phyloP scores from a whole-genome alignment of 1,284 basidiomycete genomes.

The Pseudozyma sp. region DNA sequence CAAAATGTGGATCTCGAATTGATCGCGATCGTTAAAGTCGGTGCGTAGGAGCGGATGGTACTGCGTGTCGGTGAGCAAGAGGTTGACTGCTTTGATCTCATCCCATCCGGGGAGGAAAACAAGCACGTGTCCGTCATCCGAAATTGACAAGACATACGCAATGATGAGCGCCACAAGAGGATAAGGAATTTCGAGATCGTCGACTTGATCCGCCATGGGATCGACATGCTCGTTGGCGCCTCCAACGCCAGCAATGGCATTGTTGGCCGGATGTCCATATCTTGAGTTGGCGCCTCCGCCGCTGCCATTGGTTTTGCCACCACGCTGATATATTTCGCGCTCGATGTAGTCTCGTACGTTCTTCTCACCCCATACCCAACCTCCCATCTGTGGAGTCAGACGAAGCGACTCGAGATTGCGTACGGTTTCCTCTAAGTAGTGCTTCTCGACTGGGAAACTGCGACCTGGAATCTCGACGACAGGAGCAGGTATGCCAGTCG shows the following conservation, averaged over 20 bases:
- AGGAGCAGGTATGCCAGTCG: constrained; percentile 74
- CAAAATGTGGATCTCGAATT: constrained; percentile 84
- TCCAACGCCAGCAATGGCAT: constrained; percentile 43
- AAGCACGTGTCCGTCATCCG: constrained; percentile 87
- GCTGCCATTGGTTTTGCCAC: constrained; percentile 27
- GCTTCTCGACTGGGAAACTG: constrained; percentile 85
- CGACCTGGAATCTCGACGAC: constrained; percentile 91
- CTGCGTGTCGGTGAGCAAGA: constrained; percentile 74
- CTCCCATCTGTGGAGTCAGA: constrained; percentile 68
- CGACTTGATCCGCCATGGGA: constrained; percentile 70
- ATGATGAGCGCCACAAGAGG: constrained; percentile 85
- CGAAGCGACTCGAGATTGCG: constrained; percentile 47
- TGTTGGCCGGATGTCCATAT: constrained; percentile 27
- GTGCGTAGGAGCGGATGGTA: constrained; percentile 71
- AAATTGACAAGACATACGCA: constrained; percentile 80
- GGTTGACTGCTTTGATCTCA: constrained; percentile 85
- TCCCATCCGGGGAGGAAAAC: constrained; percentile 94
- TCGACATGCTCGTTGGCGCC: constrained; percentile 59
- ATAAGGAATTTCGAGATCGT: constrained; percentile 85
- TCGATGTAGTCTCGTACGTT: constrained; percentile 82
- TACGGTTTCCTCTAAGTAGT: constrained; percentile 85
- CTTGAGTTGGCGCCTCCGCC: constrained; percentile 12
- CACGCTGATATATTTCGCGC: constrained; percentile 73
- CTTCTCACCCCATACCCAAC: constrained; percentile 82
- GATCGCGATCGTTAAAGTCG: constrained; percentile 63